Conservation (phyloP, 768 basidiomycete genomes). For the Suillus variegatus region DNA sequence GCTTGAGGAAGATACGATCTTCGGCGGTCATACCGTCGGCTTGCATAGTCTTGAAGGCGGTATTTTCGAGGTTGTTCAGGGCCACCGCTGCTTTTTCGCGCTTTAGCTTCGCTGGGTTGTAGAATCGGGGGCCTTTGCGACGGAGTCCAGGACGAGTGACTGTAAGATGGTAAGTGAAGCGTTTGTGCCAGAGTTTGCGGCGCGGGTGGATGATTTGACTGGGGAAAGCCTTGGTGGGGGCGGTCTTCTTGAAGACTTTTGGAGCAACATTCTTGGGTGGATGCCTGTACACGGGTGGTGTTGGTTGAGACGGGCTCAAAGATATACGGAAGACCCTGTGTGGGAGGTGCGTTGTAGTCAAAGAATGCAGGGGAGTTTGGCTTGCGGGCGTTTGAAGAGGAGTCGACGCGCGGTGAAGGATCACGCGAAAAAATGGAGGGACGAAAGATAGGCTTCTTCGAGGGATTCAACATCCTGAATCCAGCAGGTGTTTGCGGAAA, state of each 20-base stretch:
- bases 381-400: conserved; percentile 11
- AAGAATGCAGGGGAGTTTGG: not conserved
- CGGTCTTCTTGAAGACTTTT: not conserved
- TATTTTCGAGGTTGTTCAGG: conserved; percentile 5
- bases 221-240: not conserved
- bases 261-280: not conserved
- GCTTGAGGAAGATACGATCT: conserved; percentile 28
- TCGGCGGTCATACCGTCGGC: conserved; percentile 15
- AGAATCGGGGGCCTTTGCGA: conserved; percentile 7
- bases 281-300: not conserved
- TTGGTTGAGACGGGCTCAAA: conserved; percentile 3
- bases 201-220: not conserved
- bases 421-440: not conserved
- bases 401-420: conserved; percentile 18
- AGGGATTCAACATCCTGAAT: conserved; percentile 22
- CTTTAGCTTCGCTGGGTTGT: not conserved
- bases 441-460: conserved; percentile 17
- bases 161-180: conserved; percentile 13
- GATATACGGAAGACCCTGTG: conserved; percentile 7
- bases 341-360: conserved; percentile 15
- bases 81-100: conserved; percentile 4
- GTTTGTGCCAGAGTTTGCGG: conserved; percentile 22
- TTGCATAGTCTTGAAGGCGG: conserved; percentile 17
- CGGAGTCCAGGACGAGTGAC: conserved; percentile 6
- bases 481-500: conserved; percentile 24